Evolutionary conservation across 805 yeast species (phyloP), one percentile per base, ranked within the genome.

Genomic region (Candida ponderosae): DNA sequence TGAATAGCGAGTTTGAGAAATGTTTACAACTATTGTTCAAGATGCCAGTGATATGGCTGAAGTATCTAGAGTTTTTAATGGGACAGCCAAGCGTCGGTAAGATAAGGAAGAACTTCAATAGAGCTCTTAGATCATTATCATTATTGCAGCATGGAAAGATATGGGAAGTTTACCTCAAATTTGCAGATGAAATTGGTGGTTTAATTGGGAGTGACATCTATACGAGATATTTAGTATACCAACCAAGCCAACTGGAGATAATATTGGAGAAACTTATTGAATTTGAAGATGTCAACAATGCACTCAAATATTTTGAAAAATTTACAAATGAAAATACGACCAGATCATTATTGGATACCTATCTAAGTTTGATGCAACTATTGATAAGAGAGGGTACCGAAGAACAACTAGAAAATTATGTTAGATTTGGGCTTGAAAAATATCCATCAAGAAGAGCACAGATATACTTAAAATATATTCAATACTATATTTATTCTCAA

Each of bases 401-500:
- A 21, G 29, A 34, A 6, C 43, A 53, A 31, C 59, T 66, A 28
- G 70, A 66, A 34, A 42, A 42, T 0, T 57, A 65, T 27, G 61
- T 68, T 14, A 34, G 56, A 3, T 44, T 55, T 5, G 66, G 72
- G 0, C 43, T 68, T 0, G 24, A 34, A 1, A 61, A 57, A 36
- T 83, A 72, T 46, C 78, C 87, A 0, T 86, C 79, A 45, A 86
- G 81, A 47, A 53, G 61, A 29, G 75, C 77, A 3, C 60, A 57
- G 18, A 57, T 82, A 15, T 64, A 65, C 28, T 62, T 70, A 4
- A 60, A 65, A 40, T 50, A 74, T 31, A 76, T 83, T 0, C 57
- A 60, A 5, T 79, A 68, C 49, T 70, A 66, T 48, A 65, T 69
- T 15, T 57, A 55, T 17, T 46, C 53, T n/a, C 55, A 63, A 13